A percentile compares a stretch with the other conserved stretches of the same genome.
Conservation (phyloP, 2,329 filamentous ascomycete species). For the Arthrinium puccinioides region DNA sequence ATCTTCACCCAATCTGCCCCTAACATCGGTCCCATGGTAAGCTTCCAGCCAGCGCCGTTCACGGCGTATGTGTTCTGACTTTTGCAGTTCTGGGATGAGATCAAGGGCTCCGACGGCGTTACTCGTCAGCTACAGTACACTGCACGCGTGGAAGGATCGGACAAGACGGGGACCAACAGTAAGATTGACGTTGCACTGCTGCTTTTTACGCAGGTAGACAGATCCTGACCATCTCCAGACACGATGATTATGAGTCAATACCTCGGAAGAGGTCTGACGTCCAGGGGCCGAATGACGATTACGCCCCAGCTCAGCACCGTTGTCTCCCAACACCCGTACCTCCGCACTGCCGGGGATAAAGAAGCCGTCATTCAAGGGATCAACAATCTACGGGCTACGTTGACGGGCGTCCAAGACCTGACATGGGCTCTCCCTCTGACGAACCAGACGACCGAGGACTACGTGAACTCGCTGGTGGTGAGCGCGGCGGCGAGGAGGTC, state of each 20-base stretch:
- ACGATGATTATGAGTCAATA: conserved; percentile 48
- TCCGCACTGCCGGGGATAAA: conserved; percentile 46
- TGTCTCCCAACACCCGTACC: conserved; percentile 50
- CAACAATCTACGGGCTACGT: conserved; percentile 46
- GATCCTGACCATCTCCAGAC: conserved; percentile 7
- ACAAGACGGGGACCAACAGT: conserved; percentile 9
- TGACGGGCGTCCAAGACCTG: conserved; percentile 45
- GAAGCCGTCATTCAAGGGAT: conserved; percentile 53
- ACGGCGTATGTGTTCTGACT: background rate
- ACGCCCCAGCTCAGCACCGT: conserved; percentile 47
- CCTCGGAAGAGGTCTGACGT: conserved; percentile 53
- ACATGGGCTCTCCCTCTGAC: conserved; percentile 46
- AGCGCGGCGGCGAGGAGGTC: conserved; percentile 28
- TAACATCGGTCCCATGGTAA: conserved; percentile 51
- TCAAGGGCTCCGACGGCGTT: conserved; percentile 47
- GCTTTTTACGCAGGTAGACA: background rate
- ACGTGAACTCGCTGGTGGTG: conserved; percentile 37
- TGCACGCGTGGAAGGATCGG: conserved; percentile 45
- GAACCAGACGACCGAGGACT: conserved; percentile 43
- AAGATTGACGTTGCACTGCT: background rate
- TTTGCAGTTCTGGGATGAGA: conserved; percentile 43
- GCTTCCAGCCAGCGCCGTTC: too few species aligned
- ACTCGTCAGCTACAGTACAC: conserved; percentile 58
- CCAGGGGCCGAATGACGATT: conserved; percentile 53
- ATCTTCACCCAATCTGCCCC: conserved; percentile 57